Evolutionary conservation across 352 stramenopile genomes (phyloP).

Genomic region (Phytopythium delawarense): DNA sequence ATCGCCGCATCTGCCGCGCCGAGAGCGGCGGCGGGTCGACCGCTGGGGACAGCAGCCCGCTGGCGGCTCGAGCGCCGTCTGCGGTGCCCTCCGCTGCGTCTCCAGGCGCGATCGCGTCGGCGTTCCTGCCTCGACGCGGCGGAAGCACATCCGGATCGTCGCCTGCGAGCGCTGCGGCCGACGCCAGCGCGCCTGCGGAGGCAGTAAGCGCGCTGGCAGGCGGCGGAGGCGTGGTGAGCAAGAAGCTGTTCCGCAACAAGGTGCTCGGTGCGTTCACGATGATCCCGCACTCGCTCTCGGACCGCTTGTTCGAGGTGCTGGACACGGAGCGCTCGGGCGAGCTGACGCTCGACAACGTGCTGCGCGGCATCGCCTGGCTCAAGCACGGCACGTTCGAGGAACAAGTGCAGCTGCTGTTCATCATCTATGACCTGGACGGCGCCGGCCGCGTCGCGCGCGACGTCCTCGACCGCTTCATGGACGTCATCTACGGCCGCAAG

Average conservation of each 20-base stretch:
- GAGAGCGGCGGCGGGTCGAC: constrained; percentile 16
- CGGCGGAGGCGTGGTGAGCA: constrained; percentile 29
- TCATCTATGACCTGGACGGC: constrained; percentile 79
- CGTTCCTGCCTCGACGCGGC: constrained; percentile 1
- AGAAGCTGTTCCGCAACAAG: constrained; percentile 81
- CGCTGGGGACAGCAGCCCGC: constrained; percentile 15
- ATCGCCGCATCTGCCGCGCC: constrained; percentile 62
- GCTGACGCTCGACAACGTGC: constrained; percentile 55
- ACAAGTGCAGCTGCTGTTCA: constrained; percentile 74
- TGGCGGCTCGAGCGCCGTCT: background rate
- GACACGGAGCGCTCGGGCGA: constrained; percentile 63
- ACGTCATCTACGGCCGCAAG: constrained; percentile 76
- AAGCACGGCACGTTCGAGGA: constrained; percentile 74
- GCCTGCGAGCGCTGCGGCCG: background rate
- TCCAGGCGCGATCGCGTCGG: background rate
- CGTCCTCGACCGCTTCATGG: constrained; percentile 76
- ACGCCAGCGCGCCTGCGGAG: background rate
- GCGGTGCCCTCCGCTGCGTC: background rate
- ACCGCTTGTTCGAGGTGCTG: constrained; percentile 83
- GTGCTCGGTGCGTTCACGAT: constrained; percentile 71
- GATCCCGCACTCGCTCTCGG: constrained; percentile 77
- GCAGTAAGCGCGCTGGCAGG: background rate
- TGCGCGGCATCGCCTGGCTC: constrained; percentile 68
- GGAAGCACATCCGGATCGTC: constrained; percentile 1
- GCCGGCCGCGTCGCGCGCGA: constrained; percentile 60